These are phyloP conservation scores for Tubosaeta sp. DNA, from an alignment of 768 basidiomycete genomes.

Conservation along the genomic window DNA sequence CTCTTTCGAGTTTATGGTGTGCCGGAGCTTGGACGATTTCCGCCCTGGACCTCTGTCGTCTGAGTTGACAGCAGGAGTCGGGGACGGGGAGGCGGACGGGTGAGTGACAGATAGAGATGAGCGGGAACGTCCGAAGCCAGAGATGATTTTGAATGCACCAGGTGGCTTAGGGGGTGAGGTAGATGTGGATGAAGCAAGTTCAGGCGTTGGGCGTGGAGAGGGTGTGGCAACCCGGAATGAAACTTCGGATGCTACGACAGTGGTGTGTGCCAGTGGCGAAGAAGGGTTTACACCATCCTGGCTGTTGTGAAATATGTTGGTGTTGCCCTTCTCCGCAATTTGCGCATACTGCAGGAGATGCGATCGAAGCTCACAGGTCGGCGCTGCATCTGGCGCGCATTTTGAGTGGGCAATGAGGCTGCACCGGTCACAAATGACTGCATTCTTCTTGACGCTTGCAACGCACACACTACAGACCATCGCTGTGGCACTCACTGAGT, in stretches of 20 bases:
- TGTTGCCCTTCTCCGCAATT: conserved; percentile 66
- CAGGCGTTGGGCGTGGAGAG: conserved; percentile 46
- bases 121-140: conserved; percentile 60
- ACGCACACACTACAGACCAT: conserved; percentile 85
- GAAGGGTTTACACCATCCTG: conserved; percentile 37
- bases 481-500: conserved; percentile 42
- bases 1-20: conserved; percentile 37
- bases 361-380: conserved; percentile 77
- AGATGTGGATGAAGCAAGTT: conserved; percentile 34
- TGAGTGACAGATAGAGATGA: conserved; percentile 48
- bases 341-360: conserved; percentile 77
- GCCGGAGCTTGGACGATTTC: conserved; percentile 35
- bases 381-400: conserved; percentile 68
- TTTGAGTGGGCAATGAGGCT: conserved; percentile 84
- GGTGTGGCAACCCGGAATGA: conserved; percentile 39
- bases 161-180: conserved; percentile 39
- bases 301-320: conserved; percentile 52
- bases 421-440: conserved; percentile 85
- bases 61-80: conserved; percentile 19
- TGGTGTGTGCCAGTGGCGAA: background rate
- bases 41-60: conserved; percentile 23
- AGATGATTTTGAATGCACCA: conserved; percentile 60
- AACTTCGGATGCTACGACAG: conserved; percentile 54
- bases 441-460: conserved; percentile 75
- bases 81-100: conserved; percentile 29